These are phyloP conservation scores for Botrytis fabae DNA, from an alignment of 2,329 filamentous ascomycete genomes.

Conservation along the genomic window DNA sequence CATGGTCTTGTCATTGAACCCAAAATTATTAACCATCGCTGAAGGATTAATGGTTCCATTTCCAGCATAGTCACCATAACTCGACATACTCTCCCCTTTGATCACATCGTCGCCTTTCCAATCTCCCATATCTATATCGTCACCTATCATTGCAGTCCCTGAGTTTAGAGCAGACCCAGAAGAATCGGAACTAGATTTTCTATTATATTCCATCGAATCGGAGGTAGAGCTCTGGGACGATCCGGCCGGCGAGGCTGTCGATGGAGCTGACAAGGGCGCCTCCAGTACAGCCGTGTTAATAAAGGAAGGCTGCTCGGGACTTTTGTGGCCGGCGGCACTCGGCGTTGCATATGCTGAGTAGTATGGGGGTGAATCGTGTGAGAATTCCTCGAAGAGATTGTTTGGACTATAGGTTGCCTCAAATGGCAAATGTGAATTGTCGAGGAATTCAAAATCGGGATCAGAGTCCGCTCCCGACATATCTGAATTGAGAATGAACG, in stretches of 20 bases:
- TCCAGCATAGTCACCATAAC: conserved; percentile 45
- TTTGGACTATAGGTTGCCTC: conserved; percentile 39
- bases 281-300: conserved; percentile 12
- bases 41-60: conserved; percentile 44
- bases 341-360: conserved; percentile 36
- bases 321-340: conserved; percentile 28
- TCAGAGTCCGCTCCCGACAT: conserved; percentile 42
- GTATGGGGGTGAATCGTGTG: conserved; percentile 33
- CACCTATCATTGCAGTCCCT: conserved; percentile 48
- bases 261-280: conserved; percentile 34
- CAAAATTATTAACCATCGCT: conserved; percentile 40
- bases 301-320: conserved; percentile 20
- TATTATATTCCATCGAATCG: conserved; percentile 53
- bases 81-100: conserved; percentile 43
- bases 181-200: conserved; percentile 49
- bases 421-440: conserved; percentile 38
- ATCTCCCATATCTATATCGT: conserved; percentile 46
- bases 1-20: conserved; percentile 49
- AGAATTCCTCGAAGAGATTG: conserved; percentile 39
- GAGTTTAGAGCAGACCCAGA: conserved; percentile 47
- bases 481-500: conserved; percentile 41
- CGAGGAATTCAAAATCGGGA: conserved; percentile 44
- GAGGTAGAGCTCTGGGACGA: conserved; percentile 53
- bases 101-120: conserved; percentile 47
- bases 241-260: conserved; percentile 41